Base-by-base conservation (phyloP, 2,329 filamentous ascomycete species). In the Xylariomycetidae sp. region DNA sequence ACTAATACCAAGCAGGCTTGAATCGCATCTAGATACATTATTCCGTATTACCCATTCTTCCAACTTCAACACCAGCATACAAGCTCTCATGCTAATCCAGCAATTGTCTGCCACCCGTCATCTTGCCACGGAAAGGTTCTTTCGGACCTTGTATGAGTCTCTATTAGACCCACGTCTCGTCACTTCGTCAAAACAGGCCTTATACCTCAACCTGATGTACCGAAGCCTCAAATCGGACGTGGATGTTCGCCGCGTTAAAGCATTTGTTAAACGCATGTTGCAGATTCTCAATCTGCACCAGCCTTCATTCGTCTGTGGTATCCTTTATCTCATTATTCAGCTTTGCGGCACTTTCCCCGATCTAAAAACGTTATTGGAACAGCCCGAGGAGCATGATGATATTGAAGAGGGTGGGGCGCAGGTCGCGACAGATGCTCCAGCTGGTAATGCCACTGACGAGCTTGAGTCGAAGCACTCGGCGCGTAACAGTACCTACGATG, bases 11-110 rank as follows among this genome's bases (percentile, higher is more conserved):
- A 17, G 37, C 44, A 85, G 80, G 16, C 77, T 97, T 45, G 86
- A 94, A 53, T 80, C 82, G 38, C 90, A 98, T 54, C 77, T 98
- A 37, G 85, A 97, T 56, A 96, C 90, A 3, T 74, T 98, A 16
- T 98, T 96, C 73, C 82, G 80, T 50, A 92, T 98, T 51, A 94
- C 92, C 0, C 92, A 98, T 62, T 97, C 90, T 1, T 88, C 90
- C 36, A 98, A 98, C 61, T 97, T 98, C 74, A 98, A 97, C 64
- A 98, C 92, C 1, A 92, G 88, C 56, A 87, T 98, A 23, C 92
- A 98, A 62, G 90, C 92, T 20, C 74, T 98, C 45, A 84, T 95
- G 65, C 70, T 98, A 30, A 94, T 98, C 46, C 92, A 97, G 57
- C 92, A 97, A 58, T 75, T 98, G 17, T 86, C 88, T 1, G 71